A percentile compares a stretch with the other conserved stretches of the same genome.
Evolutionary conservation across 2,329 filamentous ascomycete species (phyloP).

Genomic region (Beauveria pseudobassiana): DNA sequence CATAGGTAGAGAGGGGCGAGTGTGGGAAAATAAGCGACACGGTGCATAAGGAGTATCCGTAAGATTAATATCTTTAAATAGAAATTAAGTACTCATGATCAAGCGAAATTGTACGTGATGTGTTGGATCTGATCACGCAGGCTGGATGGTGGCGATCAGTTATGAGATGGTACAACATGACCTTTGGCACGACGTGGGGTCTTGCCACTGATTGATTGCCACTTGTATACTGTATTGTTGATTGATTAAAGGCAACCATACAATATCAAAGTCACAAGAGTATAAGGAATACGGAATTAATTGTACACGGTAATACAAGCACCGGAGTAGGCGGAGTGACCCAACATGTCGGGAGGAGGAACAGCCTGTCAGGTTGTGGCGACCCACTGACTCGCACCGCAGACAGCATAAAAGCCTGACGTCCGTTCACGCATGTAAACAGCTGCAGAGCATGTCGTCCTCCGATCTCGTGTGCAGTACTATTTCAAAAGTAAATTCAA

Average conservation of each 20-base stretch:
- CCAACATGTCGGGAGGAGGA: background rate
- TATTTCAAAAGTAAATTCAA: too few relatives aligned
- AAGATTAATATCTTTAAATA: conserved; percentile 1
- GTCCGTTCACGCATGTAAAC: too few relatives aligned
- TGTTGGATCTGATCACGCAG: background rate
- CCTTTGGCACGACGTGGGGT: too few relatives aligned
- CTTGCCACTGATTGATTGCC: too few relatives aligned
- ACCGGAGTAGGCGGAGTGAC: background rate
- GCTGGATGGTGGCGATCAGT: background rate
- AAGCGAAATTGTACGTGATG: background rate
- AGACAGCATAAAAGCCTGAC: background rate
- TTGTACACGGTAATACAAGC: too few relatives aligned
- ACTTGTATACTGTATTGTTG: too few relatives aligned
- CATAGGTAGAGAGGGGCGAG: background rate
- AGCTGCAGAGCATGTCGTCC: too few relatives aligned
- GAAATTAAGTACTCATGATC: background rate
- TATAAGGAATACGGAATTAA: too few relatives aligned
- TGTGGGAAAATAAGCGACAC: background rate
- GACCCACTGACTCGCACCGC: background rate
- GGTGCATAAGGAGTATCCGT: background rate
- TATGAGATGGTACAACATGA: too few relatives aligned
- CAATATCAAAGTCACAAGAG: too few relatives aligned
- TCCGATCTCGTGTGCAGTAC: too few relatives aligned
- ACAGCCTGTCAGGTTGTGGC: background rate
- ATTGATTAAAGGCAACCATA: too few relatives aligned